These are phyloP conservation scores for Choricystis sp. DNA, from an alignment of 139 green algal species.

Conservation along the genomic window DNA sequence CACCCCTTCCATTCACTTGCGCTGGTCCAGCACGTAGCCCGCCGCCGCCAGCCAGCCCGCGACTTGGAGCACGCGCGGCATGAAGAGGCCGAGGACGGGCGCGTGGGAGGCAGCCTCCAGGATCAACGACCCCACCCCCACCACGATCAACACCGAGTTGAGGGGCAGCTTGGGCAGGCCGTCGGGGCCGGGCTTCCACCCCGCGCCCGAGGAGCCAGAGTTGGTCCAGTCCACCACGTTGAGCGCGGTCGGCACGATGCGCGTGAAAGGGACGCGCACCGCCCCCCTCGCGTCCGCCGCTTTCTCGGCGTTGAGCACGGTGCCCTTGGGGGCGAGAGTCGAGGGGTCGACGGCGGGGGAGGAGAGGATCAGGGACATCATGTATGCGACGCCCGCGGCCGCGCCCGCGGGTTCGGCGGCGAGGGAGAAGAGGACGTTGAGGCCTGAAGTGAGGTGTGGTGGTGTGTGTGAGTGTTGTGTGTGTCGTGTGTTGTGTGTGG, in stretches of 20 bases:
- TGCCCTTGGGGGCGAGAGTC: constrained; percentile 49
- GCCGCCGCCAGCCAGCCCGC: constrained; percentile 34
- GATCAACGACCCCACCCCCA: constrained; percentile 43
- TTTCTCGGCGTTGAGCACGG: constrained; percentile 45
- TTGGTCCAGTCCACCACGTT: constrained; percentile 43
- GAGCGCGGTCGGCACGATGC: constrained; percentile 37
- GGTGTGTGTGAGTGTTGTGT: not conserved
- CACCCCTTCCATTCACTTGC: constrained; percentile 1
- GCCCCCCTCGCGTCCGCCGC: constrained; percentile 26
- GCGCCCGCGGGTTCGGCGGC: constrained; percentile 36
- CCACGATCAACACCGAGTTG: constrained; percentile 43
- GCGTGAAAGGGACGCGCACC: constrained; percentile 46
- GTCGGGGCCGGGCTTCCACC: constrained; percentile 32
- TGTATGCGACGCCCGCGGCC: constrained; percentile 42
- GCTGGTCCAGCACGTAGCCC: constrained; percentile 39
- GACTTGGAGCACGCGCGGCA: constrained; percentile 40
- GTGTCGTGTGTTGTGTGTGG: not conserved
- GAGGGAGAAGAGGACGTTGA: constrained; percentile 36
- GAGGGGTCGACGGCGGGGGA: constrained; percentile 33
- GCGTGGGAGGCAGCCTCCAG: constrained; percentile 40
- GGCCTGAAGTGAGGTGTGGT: no score
- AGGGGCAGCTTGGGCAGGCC: constrained; percentile 49
- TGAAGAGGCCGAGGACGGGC: constrained; percentile 39
- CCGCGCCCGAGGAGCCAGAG: constrained; percentile 28
- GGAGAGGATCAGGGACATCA: constrained; percentile 46